Percentiles rank a stretch among this genome's conserved stretches.
Evolutionary conservation across 495 filamentous ascomycete species (phyloP).

Genomic region (Hypoxylon lienhwacheense): DNA sequence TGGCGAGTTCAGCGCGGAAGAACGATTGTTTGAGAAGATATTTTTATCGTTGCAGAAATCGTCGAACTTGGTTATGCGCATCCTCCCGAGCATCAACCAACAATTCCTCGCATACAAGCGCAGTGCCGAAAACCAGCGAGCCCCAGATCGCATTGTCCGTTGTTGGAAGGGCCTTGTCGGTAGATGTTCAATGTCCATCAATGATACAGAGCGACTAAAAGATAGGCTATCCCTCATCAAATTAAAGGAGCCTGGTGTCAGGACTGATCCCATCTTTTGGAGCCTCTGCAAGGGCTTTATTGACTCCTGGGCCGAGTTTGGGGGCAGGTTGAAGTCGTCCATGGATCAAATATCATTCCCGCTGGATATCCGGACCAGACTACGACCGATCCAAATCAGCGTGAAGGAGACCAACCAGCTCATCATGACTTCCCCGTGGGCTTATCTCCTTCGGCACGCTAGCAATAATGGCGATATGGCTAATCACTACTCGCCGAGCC

Average conservation of each 20-base stretch:
- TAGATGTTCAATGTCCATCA: slow-evolving; percentile 64
- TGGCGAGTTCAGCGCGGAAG: slow-evolving; percentile 69
- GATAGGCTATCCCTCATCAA: slow-evolving; percentile 74
- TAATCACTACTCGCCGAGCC: slow-evolving; percentile 42
- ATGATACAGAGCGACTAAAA: slow-evolving; percentile 69
- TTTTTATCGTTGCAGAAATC: slow-evolving; percentile 70
- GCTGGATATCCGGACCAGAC: slow-evolving; percentile 64
- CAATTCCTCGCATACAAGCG: slow-evolving; percentile 60
- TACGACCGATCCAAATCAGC: slow-evolving; percentile 74
- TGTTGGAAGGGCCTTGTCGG: slow-evolving; percentile 70
- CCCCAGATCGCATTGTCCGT: slow-evolving; percentile 56
- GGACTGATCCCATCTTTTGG: slow-evolving; percentile 81
- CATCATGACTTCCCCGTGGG: slow-evolving; percentile 80
- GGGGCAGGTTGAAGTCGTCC: slow-evolving; percentile 66
- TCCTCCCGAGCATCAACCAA: slow-evolving; percentile 63
- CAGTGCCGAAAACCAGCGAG: slow-evolving; percentile 45
- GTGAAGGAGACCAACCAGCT: slow-evolving; percentile 73
- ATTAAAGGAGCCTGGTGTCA: slow-evolving; percentile 75
- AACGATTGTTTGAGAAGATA: slow-evolving; percentile 77
- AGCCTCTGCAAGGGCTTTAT: slow-evolving; percentile 75
- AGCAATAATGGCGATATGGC: slow-evolving; percentile 28
- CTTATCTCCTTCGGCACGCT: slow-evolving; percentile 47
- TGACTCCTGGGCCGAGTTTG: slow-evolving; percentile 72
- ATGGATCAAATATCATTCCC: slow-evolving; percentile 65
- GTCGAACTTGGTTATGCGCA: slow-evolving; percentile 65